Percentiles rank a stretch among this genome's conserved stretches.
phyloP scores from a whole-genome alignment of 148 eudicot genomes.

The Chenopodium suecicum region DNA sequence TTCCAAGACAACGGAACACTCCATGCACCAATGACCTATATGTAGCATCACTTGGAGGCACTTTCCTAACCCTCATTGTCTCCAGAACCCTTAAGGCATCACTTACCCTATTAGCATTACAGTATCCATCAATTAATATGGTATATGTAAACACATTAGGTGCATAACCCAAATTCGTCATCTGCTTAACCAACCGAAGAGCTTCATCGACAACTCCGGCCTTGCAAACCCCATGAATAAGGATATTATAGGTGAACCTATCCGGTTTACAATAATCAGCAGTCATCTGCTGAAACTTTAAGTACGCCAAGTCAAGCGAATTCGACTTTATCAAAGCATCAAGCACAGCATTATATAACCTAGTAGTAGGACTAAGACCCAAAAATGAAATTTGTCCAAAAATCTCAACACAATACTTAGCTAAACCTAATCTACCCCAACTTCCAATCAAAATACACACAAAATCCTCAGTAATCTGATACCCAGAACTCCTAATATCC shows the following conservation, averaged over 20 bases:
- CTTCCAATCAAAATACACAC: constrained; percentile 73
- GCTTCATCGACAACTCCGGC: constrained; percentile 91
- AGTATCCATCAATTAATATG: constrained; percentile 81
- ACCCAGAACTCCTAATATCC: constrained; percentile 57
- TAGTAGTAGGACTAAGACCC: constrained; percentile 68
- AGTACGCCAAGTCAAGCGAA: constrained; percentile 87
- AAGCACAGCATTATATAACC: constrained; percentile 94
- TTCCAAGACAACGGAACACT: constrained; percentile 57
- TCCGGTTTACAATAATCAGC: constrained; percentile 78
- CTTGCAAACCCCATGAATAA: constrained; percentile 96
- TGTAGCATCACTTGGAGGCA: constrained; percentile 83
- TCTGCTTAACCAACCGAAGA: constrained; percentile 74
- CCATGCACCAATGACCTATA: constrained; percentile 90
- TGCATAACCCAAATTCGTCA: constrained; percentile 57
- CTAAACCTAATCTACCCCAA: constrained; percentile 97
- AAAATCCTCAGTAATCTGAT: constrained; percentile 59
- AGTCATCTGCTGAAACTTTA: constrained; percentile 92
- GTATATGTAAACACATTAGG: constrained; percentile 92
- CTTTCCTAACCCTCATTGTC: constrained; percentile 62
- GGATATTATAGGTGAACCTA: constrained; percentile 86
- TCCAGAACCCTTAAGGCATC: constrained; percentile 71
- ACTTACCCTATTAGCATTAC: constrained; percentile 71
- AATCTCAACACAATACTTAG: constrained; percentile 76
- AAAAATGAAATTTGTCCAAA: constrained; percentile 84
- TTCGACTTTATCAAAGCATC: constrained; percentile 87